Evolutionary conservation across 2,329 filamentous ascomycete species (phyloP).

Genomic region (Thielaviopsis musarum): DNA sequence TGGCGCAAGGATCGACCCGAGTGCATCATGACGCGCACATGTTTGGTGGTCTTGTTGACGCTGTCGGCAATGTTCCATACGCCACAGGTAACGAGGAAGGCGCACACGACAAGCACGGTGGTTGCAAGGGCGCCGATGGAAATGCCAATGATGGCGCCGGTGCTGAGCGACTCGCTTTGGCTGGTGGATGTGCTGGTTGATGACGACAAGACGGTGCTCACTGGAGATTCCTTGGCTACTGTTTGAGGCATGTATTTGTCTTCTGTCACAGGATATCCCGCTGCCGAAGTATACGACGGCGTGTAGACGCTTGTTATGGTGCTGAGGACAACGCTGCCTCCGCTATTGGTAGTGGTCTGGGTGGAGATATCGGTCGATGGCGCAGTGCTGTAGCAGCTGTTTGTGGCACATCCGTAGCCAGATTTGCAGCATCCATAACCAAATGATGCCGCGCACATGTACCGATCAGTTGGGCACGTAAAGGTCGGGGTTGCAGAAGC

Average conservation of each 20-base stretch:
- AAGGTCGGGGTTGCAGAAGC: slow-evolving; percentile 23
- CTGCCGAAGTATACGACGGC: not conserved
- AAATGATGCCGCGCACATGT: slow-evolving; percentile 31
- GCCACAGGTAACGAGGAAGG: not conserved
- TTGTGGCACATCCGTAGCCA: slow-evolving; percentile 30
- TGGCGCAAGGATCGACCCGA: not conserved
- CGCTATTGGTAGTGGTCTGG: not conserved
- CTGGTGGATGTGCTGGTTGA: not conserved
- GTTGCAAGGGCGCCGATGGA: slow-evolving; percentile 4
- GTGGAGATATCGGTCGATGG: not conserved
- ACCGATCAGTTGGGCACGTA: slow-evolving; percentile 28
- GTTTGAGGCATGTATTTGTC: slow-evolving; percentile 5
- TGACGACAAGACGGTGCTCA: not conserved
- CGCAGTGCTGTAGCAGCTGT: not conserved
- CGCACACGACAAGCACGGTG: not conserved
- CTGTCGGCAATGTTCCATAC: not conserved
- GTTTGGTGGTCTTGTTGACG: not conserved
- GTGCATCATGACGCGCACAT: not conserved
- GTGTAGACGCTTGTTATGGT: not conserved
- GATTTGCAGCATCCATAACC: slow-evolving; percentile 36
- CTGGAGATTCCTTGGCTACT: not conserved
- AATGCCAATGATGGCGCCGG: slow-evolving; percentile 9
- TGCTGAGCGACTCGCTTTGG: not conserved
- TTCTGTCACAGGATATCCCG: not conserved
- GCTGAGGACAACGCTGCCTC: not conserved